Base-by-base conservation (phyloP, 2,329 filamentous ascomycete species). In the Pseudocercospora fijiensis region DNA sequence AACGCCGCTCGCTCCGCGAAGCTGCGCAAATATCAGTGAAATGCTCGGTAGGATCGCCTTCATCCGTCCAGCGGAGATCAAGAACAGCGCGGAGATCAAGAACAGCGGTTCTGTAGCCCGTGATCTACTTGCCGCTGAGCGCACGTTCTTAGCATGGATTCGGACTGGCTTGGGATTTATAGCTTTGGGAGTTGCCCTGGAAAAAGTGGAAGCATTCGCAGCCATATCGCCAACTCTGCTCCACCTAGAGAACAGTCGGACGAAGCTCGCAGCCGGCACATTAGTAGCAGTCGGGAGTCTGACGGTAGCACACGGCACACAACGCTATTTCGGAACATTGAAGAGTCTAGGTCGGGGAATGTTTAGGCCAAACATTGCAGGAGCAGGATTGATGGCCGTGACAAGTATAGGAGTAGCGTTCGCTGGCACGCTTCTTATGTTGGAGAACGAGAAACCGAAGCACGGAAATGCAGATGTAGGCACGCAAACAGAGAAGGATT, bases 41-140 rank as follows among this genome's bases (percentile, higher is more conserved):
- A 47, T 47, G 43, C 10, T 47, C 11, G 3, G 43, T 24, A 20
- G 43, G 22, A 3, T 47, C n/a, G 7, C 60, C 43, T 33, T 65
- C 47, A 58, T 70, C 47, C 66, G 61, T 26, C 57, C 67, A 8
- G 63, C 66, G 28, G 66, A 69, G 11, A 56, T 73, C 70, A 74
- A 78, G 61, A 83, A 84, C 72, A 82, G 79, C 8, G 82, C 66
- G 28, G 66, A 69, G 11, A 56, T 73, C 70, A 74, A 78, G 61
- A 83, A 84, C 72, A 82, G 79, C 8, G 82, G 82, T 61, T 82
- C 78, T 11, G 76, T 81, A 27, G 81, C 82, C 9, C 79, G 81
- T 47, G 83, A 85, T 69, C 81, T 85, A 63, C 81, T 84, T 33
- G 83, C 83, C 20, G 81, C 80, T 51, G 83, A 85, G 70, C 79